Evolutionary conservation across 1,139 yeast species (phyloP), one percentile per base, ranked within the genome.

Genomic region (Kluyveromyces marxianus): DNA sequence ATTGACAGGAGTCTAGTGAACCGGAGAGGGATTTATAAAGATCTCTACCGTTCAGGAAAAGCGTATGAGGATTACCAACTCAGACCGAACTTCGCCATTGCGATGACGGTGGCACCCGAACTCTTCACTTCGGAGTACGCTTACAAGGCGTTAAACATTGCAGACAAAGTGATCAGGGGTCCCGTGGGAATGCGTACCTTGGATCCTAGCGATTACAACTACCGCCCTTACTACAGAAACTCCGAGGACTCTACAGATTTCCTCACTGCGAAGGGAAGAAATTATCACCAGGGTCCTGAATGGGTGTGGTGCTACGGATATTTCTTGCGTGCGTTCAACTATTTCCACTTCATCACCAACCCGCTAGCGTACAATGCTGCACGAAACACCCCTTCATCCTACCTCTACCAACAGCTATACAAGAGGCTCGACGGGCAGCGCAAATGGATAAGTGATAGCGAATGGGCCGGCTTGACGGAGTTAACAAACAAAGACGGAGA

Each of bases 241-340:
- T 70, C 90, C 43, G 83, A 77, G 41, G 97, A 92, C 59, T 79
- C 77, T 45, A 78, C 75, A 6, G 96, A 92, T 63, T 92, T 89
- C 71, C 89, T 95, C 1, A 89, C 97, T 0, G 75, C 97, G 4
- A 89, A 89, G 67, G 98, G 98, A 24, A 76, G 97, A 58, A 92
- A 92, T 67, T 92, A 92, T 65, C 98, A 92, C 65, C 97, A 92
- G 67, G 98, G 98, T 2, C 98, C 98, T 1, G 98, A 92, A 63
- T 92, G 98, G 98, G 83, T 86, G 25, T 92, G 97, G 97, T 79
- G 82, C 50, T 74, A 75, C 35, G 98, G 98, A 1, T 89, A 79
- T 67, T 90, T 87, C 62, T 68, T 92, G 54, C 75, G 97, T 51
- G 96, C 97, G 0, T 81, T 72, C 60, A 68, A 74, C 41, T 63